Evolutionary conservation across 768 basidiomycete species (phyloP).

Genomic region (Rhodotorula graminis): DNA sequence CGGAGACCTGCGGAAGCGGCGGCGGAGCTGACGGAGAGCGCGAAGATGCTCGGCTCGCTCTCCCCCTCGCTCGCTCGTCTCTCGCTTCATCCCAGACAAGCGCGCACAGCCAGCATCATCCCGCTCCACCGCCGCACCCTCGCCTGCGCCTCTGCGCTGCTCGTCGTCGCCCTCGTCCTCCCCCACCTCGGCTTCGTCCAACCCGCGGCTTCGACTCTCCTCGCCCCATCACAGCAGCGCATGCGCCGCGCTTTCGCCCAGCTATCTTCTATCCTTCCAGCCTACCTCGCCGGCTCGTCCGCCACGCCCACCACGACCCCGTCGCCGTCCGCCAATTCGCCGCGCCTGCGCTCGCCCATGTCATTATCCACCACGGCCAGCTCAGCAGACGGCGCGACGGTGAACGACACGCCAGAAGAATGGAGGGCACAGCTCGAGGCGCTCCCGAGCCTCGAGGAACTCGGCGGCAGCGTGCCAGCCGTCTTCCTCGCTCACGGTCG

Average conservation of each 20-base stretch:
- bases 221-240: background rate
- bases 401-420: conserved; percentile 18
- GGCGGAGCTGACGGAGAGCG: no score
- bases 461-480: conserved; percentile 54
- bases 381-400: background rate
- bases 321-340: background rate
- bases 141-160: background rate
- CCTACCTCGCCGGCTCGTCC: background rate
- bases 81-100: background rate
- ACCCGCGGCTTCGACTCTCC: background rate
- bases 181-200: background rate
- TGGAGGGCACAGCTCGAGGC: conserved; percentile 37
- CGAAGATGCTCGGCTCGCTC: no score
- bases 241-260: background rate
- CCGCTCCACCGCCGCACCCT: background rate
- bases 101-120: background rate
- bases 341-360: background rate
- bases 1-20: no score
- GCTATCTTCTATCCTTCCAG: background rate
- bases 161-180: background rate
- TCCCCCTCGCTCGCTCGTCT: background rate
- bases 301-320: background rate
- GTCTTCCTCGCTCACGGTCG: conserved; percentile 59
- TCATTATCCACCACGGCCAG: background rate
- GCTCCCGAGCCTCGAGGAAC: conserved; percentile 35